Evolutionary conservation across 805 yeast genomes (phyloP).

Genomic region (Cyberlindnera subsufficiens): DNA sequence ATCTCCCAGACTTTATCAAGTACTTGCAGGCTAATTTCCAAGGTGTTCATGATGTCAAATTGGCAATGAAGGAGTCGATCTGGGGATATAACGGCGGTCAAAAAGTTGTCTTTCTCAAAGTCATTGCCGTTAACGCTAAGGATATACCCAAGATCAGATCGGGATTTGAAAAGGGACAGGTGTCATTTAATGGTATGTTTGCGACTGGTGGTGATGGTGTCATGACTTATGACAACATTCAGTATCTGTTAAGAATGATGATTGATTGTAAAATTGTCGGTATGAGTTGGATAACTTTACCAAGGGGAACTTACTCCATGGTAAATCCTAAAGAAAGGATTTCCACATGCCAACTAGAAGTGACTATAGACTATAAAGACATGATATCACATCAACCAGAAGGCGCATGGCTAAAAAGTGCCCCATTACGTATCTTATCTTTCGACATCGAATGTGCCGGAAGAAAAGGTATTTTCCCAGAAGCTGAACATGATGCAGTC

Average conservation of each 20-base stretch:
- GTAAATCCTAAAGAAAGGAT: conserved; percentile 36
- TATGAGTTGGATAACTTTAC: conserved; percentile 95
- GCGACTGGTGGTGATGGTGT: conserved; percentile 43
- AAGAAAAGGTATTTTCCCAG: conserved; percentile 94
- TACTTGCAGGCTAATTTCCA: conserved; percentile 42
- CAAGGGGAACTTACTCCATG: conserved; percentile 59
- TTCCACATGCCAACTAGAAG: conserved; percentile 85
- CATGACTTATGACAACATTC: conserved; percentile 85
- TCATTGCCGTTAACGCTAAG: conserved; percentile 60
- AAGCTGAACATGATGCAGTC: conserved; percentile 87
- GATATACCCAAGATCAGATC: conserved; percentile 64
- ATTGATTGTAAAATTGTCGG: conserved; percentile 90
- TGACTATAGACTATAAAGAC: conserved; percentile 59
- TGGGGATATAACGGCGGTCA: conserved; percentile 89
- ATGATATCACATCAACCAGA: conserved; percentile 80
- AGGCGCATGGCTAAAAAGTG: conserved; percentile 89
- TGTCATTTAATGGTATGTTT: conserved; percentile 59
- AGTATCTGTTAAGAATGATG: conserved; percentile 81
- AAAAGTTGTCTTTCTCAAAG: conserved; percentile 73
- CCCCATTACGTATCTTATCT: conserved; percentile 88
- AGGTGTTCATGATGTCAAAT: conserved; percentile 61
- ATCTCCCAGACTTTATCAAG: conserved; percentile 40
- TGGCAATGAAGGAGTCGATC: conserved; percentile 71
- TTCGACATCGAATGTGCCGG: conserved; percentile 99
- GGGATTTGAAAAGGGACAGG: conserved; percentile 79